Evolutionary conservation across 345 rosid genomes (phyloP).

Genomic region (Camelina hispida): DNA sequence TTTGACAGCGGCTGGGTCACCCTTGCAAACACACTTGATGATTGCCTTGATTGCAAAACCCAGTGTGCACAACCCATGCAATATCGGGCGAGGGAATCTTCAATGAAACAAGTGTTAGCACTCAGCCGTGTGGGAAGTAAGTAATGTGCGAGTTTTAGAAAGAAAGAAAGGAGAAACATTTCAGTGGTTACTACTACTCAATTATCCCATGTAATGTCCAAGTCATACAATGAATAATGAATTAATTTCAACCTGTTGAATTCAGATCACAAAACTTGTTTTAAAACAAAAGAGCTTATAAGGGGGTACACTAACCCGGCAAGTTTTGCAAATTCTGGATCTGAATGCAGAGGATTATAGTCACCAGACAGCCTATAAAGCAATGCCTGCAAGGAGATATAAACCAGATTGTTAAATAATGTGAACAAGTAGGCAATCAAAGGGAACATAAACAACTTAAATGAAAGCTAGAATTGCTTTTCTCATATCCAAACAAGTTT

Average conservation of each 20-base stretch:
- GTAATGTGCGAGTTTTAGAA: background rate
- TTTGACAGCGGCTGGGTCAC: slow-evolving; percentile 63
- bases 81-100: slow-evolving; percentile 82
- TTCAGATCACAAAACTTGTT: background rate
- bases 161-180: background rate
- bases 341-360: slow-evolving; percentile 94
- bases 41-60: slow-evolving; percentile 84
- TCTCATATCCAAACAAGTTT: slow-evolving; percentile 11
- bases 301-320: slow-evolving; percentile 69
- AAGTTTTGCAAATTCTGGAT: slow-evolving; percentile 70
- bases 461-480: background rate
- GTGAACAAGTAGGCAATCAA: background rate
- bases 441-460: slow-evolving; percentile 16
- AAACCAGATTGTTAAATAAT: slow-evolving; percentile 29
- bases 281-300: background rate
- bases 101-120: slow-evolving; percentile 32
- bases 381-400: slow-evolving; percentile 68
- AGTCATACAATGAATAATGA: background rate
- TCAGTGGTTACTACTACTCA: background rate
- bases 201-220: background rate
- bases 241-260: background rate
- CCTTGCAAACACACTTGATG: slow-evolving; percentile 78
- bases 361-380: slow-evolving; percentile 94
- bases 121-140: slow-evolving; percentile 23
- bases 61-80: slow-evolving; percentile 88